These are phyloP conservation scores for Pyrenochaeta sp. DNA, from an alignment of 2,329 filamentous ascomycete genomes.

Conservation along the genomic window DNA sequence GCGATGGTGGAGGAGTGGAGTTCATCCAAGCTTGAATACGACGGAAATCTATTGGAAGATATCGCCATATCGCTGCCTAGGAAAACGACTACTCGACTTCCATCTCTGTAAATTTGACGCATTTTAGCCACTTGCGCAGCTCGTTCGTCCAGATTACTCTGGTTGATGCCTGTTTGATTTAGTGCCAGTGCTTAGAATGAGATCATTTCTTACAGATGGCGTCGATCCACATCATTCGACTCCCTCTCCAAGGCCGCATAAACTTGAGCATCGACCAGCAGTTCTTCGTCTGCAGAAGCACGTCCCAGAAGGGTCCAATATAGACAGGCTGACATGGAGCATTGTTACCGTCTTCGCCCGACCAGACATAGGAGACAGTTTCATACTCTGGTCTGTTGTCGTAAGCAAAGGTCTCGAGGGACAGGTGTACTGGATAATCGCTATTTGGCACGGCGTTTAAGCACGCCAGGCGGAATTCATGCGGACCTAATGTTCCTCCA, in stretches of 20 bases:
- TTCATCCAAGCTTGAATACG: background rate
- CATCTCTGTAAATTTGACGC: slow-evolving; percentile 15
- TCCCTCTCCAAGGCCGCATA: slow-evolving; percentile 10
- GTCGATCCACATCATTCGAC: slow-evolving; percentile 17
- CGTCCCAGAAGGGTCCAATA: slow-evolving; percentile 34
- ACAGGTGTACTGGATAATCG: slow-evolving; percentile 15
- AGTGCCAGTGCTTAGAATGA: slow-evolving; percentile 15
- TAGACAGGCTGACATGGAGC: slow-evolving; percentile 27
- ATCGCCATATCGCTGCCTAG: slow-evolving; percentile 27
- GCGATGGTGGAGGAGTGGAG: background rate
- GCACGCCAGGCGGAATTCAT: background rate
- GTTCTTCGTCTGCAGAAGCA: slow-evolving; percentile 37
- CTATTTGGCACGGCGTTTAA: background rate
- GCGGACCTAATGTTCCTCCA: background rate
- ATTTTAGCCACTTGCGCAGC: slow-evolving; percentile 29
- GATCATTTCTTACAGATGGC: slow-evolving; percentile 11
- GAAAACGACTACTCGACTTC: slow-evolving; percentile 9
- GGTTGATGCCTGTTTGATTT: slow-evolving; percentile 19
- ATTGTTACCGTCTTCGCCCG: slow-evolving; percentile 34
- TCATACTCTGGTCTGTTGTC: slow-evolving; percentile 37
- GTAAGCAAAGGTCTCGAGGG: slow-evolving; percentile 9
- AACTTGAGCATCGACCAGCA: slow-evolving; percentile 33
- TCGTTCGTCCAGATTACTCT: slow-evolving; percentile 19
- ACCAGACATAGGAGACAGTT: slow-evolving; percentile 39
- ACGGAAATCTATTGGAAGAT: background rate